Base-by-base conservation (phyloP, 2,329 filamentous ascomycete genomes). In the Paecilomyces sp. region DNA sequence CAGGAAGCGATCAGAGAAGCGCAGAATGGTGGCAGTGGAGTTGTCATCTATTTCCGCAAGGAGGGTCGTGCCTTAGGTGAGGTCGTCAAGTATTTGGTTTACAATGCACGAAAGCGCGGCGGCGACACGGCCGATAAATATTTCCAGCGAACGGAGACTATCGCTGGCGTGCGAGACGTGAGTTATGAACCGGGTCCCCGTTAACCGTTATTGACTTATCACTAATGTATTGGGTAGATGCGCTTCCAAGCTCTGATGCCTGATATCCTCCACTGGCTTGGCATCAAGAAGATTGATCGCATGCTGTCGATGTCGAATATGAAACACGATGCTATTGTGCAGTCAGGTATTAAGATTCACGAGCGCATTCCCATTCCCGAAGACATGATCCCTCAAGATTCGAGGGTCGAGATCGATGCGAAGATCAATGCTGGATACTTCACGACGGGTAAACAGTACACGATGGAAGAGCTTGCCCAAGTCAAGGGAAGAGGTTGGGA, bases 31-130 rank as follows among this genome's bases (percentile, higher is more conserved):
- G 93, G 93, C 55, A 93, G 89, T 67, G 93, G 93, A 59, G 91
- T 97, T 24, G 94, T 97, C 58, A 97, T 97, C 73, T 99, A 99
- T 75, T 99, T 97, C 85, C 87, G 94, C 66, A 99, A 99, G 75
- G 94, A 99, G 79, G 94, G 94, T 33, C 85, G 94, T 66, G 94
- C 93, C 41, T 80, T 97, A 6, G 94, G 94, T 57, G 94, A 99
- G 75, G 94, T 99, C 31, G 96, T 92, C 58, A 97, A 97, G 70
- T 88, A 88, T 63, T 76, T 88, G 73, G 92, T 96, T 70, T 84
- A 82, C 67, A 80, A 80, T 64, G 78, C 82, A 66, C 73, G 77
- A 66, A 78, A 74, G 66, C 72, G 73, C 50, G 68, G 74, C 12
- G 74, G 77, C 34, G 72, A 76, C 57, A 74, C 72, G 1, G 70